phyloP scores from a whole-genome alignment of 169 alveolate species.

The Plasmodium vivax region DNA sequence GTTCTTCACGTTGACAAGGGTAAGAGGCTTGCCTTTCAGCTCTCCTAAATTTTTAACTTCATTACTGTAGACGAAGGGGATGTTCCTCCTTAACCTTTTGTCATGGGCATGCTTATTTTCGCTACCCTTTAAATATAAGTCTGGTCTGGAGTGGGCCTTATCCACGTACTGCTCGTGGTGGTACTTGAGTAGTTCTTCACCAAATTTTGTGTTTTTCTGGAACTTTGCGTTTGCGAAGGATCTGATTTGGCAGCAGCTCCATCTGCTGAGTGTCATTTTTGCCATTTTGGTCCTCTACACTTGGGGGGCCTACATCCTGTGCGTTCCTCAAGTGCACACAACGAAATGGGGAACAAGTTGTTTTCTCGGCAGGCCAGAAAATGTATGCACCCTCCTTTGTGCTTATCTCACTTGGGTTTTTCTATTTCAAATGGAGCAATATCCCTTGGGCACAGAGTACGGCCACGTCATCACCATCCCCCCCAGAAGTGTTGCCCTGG shows the following conservation, averaged over 20 bases:
- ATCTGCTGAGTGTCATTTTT: background rate
- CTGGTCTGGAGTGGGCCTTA: constrained; percentile 33
- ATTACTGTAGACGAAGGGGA: constrained; percentile 61
- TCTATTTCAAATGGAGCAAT: background rate
- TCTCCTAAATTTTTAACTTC: constrained; percentile 59
- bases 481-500: background rate
- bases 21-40: constrained; percentile 19
- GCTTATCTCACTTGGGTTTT: background rate
- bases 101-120: constrained; percentile 18
- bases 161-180: constrained; percentile 59
- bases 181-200: constrained; percentile 55
- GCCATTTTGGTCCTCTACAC: background rate
- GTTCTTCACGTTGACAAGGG: constrained; percentile 54
- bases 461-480: background rate
- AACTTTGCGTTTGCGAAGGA: background rate
- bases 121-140: constrained; percentile 28
- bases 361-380: background rate
- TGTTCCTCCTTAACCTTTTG: constrained; percentile 39
- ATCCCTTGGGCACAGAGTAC: background rate
- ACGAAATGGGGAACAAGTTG: background rate
- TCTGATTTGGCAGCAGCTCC: background rate
- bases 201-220: constrained; percentile 66
- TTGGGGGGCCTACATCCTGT: background rate
- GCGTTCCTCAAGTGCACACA: background rate
- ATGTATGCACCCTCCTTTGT: background rate